Conservation (phyloP, 1,284 basidiomycete species). For the Malassezia vespertilionis region DNA sequence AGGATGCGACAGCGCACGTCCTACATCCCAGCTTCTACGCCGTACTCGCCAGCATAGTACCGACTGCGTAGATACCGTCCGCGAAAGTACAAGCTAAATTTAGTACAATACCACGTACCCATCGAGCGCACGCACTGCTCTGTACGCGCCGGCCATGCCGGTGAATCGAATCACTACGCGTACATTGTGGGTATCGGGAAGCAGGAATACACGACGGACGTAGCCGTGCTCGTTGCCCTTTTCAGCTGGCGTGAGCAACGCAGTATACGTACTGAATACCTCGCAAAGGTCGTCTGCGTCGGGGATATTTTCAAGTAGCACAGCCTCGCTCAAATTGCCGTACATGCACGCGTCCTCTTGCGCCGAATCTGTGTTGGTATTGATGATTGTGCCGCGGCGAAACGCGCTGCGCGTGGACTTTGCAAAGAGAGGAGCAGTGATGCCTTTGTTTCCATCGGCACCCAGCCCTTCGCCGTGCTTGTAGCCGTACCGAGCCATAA, state of each 20-base stretch:
- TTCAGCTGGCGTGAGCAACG: conserved; percentile 14
- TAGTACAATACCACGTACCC: conserved; percentile 3
- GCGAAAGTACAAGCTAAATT: background rate
- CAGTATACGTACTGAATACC: conserved; percentile 18
- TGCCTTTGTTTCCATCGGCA: conserved; percentile 32
- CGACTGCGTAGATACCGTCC: background rate
- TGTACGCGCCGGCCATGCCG: conserved; percentile 29
- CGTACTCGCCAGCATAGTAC: conserved; percentile 9
- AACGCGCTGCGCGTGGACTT: background rate
- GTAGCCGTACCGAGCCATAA: conserved; percentile 35
- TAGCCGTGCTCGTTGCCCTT: conserved; percentile 33
- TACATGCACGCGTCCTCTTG: conserved; percentile 8
- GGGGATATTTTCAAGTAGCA: conserved; percentile 19
- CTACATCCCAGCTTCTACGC: no score
- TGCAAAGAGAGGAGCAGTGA: conserved; percentile 21
- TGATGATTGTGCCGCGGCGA: conserved; percentile 16
- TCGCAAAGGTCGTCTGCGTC: conserved; percentile 13
- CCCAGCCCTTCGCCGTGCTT: conserved; percentile 34
- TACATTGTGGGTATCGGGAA: conserved; percentile 9
- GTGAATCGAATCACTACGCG: conserved; percentile 34
- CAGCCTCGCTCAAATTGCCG: conserved; percentile 20
- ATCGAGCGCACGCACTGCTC: conserved; percentile 26
- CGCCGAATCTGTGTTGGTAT: conserved; percentile 6
- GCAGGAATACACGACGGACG: conserved; percentile 22
- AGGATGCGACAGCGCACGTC: no score